These are phyloP conservation scores for Leccinum uliginosum DNA, from an alignment of 768 basidiomycete species.

Conservation along the genomic window DNA sequence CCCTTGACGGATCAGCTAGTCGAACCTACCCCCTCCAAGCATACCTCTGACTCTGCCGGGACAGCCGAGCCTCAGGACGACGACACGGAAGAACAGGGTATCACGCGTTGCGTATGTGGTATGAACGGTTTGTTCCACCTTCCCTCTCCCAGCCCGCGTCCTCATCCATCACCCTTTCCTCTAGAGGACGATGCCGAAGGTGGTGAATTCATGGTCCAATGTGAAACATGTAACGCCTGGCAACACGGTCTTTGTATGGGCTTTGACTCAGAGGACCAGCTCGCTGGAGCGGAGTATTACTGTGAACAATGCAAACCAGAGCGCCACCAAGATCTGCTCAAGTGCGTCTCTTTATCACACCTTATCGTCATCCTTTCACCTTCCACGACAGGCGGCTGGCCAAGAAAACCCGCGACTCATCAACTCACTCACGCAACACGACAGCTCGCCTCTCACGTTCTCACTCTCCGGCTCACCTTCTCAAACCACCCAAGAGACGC, in stretches of 20 bases:
- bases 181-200: conserved; percentile 74
- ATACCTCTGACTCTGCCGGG: conserved; percentile 26
- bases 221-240: conserved; percentile 96
- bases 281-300: conserved; percentile 82
- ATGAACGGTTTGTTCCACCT: conserved; percentile 55
- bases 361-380: conserved; percentile 16
- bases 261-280: conserved; percentile 70
- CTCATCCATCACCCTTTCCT: conserved; percentile 29
- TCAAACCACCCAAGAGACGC: conserved; percentile 77
- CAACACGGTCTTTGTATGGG: conserved; percentile 98
- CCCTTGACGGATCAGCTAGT: conserved; percentile 27
- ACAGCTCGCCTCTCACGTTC: conserved; percentile 67
- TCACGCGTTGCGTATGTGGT: conserved; percentile 85
- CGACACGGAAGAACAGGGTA: conserved; percentile 47
- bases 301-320: conserved; percentile 93
- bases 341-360: conserved; percentile 45
- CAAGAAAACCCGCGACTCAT: conserved; percentile 61
- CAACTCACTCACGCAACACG: conserved; percentile 58
- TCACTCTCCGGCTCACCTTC: conserved; percentile 59
- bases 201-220: conserved; percentile 96
- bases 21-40: conserved; percentile 25
- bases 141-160: conserved; percentile 5
- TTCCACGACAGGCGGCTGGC: conserved; percentile 49
- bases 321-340: conserved; percentile 75
- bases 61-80: conserved; percentile 39